These are phyloP conservation scores for Clavariopsis aquatica DNA, from an alignment of 495 filamentous ascomycete species.

Conservation along the genomic window DNA sequence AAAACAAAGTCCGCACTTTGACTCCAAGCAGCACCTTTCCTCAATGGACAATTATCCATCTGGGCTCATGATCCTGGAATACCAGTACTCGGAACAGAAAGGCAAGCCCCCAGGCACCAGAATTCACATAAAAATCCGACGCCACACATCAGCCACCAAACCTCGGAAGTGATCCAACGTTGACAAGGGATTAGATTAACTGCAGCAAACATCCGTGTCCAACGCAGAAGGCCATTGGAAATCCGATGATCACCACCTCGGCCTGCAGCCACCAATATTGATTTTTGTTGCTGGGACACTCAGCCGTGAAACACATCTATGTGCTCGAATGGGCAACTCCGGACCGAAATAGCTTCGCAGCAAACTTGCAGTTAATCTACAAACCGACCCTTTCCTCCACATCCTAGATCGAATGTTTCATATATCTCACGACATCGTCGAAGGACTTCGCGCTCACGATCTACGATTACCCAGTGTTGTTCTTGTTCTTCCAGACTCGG, in stretches of 20 bases:
- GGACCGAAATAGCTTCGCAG: neutral
- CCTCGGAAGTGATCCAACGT: neutral
- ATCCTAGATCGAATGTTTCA: neutral
- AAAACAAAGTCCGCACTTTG: no score
- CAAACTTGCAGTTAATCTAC: neutral
- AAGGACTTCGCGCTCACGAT: no score
- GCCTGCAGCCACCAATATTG: conserved; percentile 38
- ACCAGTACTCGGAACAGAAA: no score
- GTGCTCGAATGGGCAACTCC: neutral
- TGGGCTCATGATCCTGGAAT: no score
- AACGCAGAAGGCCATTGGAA: conserved; percentile 29
- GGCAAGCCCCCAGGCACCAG: no score
- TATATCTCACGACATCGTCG: no score
- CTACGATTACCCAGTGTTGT: neutral
- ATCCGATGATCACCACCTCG: conserved; percentile 17
- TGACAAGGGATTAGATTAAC: conserved; percentile 25
- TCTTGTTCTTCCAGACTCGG: neutral
- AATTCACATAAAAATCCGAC: no score
- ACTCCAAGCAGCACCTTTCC: no score
- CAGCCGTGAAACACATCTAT: neutral
- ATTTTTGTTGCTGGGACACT: no score
- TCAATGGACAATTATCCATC: no score
- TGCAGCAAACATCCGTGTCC: neutral
- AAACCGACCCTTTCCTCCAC: neutral
- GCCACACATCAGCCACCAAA: conserved; percentile 21